A percentile compares a stretch with the other conserved stretches of the same genome.
These are phyloP conservation scores for Scheffersomyces ergatensis DNA, from an alignment of 805 yeast genomes.

Conservation along the genomic window DNA sequence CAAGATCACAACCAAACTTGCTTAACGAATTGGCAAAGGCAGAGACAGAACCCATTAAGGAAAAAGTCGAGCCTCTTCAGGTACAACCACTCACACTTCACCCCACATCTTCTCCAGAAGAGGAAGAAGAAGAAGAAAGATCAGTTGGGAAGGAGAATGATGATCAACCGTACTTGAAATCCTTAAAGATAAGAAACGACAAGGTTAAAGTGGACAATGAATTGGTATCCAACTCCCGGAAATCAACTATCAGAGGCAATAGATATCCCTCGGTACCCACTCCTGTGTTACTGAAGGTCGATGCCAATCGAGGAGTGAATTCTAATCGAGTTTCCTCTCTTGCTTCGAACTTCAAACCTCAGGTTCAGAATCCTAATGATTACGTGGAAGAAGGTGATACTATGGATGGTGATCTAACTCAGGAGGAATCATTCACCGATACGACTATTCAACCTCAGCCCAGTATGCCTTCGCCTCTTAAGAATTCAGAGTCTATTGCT, in stretches of 20 bases:
- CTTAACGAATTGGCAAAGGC: not conserved
- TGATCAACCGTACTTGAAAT: conserved; percentile 1
- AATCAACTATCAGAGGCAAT: conserved; percentile 28
- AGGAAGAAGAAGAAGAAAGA: not conserved
- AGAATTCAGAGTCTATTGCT: conserved; percentile 10
- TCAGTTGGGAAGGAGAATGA: too few species aligned
- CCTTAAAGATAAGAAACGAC: not conserved
- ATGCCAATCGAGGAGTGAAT: not conserved
- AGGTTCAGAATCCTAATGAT: conserved; percentile 6
- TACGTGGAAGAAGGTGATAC: conserved; percentile 8
- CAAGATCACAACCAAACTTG: not conserved
- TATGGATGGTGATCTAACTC: not conserved
- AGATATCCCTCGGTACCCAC: conserved; percentile 36
- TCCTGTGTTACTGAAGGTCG: not conserved
- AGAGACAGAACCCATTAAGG: not conserved
- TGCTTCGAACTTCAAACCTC: conserved; percentile 18
- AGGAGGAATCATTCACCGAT: not conserved
- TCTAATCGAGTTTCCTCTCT: conserved; percentile 16
- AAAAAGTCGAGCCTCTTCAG: not conserved
- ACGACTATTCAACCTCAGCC: not conserved
- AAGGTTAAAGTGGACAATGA: conserved; percentile 7
- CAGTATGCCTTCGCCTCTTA: not conserved
- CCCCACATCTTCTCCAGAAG: conserved; percentile 2
- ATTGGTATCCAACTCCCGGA: conserved; percentile 23
- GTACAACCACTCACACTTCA: too few species aligned